Evolutionary conservation across 768 basidiomycete species (phyloP).

Genomic region (Russula foetens): DNA sequence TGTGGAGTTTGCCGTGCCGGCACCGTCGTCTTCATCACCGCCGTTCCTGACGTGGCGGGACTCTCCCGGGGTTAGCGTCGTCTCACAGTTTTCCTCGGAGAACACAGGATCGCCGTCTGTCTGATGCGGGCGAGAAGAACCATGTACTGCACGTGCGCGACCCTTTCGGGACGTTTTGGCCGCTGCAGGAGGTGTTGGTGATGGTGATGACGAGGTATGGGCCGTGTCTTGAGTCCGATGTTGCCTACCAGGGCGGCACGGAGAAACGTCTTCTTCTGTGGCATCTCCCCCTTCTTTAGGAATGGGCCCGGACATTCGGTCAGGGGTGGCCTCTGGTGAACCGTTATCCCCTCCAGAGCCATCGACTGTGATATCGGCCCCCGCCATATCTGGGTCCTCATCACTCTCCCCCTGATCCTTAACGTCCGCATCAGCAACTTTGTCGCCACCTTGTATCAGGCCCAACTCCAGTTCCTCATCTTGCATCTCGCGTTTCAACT

Average conservation of each 20-base stretch:
- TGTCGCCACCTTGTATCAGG: background rate
- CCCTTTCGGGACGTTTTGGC: background rate
- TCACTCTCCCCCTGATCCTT: slow-evolving; percentile 1
- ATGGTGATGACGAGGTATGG: slow-evolving; percentile 3
- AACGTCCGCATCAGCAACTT: slow-evolving; percentile 6
- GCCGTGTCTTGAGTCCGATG: slow-evolving; percentile 2
- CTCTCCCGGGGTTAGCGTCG: background rate
- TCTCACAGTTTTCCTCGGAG: background rate
- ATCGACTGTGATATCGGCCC: background rate
- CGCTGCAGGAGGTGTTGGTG: background rate
- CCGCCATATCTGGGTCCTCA: background rate
- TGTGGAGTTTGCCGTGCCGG: slow-evolving; percentile 7
- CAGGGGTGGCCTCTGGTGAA: slow-evolving; percentile 2
- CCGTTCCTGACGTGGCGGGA: background rate
- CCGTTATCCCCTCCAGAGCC: background rate
- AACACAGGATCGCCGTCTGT: background rate
- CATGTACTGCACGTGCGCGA: background rate
- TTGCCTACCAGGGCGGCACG: background rate
- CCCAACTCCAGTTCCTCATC: slow-evolving; percentile 61
- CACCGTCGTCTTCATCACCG: slow-evolving; percentile 2
- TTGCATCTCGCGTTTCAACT: slow-evolving; percentile 67
- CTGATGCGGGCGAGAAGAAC: background rate
- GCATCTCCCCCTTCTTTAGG: background rate
- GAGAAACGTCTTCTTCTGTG: background rate
- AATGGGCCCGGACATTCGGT: background rate